Evolutionary conservation across 2,329 filamentous ascomycete species (phyloP), one percentile per base, ranked within the genome.

Genomic region (Diplodia corticola): DNA sequence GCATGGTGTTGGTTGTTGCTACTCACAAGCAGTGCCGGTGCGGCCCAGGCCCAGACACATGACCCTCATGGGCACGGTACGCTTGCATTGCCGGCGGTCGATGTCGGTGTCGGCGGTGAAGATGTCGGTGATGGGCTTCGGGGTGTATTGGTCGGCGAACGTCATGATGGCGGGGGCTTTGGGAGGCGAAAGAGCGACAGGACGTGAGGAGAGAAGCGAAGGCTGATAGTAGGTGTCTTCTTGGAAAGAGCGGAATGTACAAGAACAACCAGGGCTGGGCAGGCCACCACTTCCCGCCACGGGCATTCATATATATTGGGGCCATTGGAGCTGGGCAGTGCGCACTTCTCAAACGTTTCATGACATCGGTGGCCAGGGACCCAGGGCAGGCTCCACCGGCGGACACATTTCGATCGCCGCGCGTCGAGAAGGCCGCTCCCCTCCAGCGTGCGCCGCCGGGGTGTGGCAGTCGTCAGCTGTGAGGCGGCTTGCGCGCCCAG

Each of bases 41-140:
- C 89, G 84, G 65, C 88, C 88, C 20, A 91, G 82, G 53, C 89
- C 89, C 0, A 92, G 83, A 54, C 88, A 85, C 37, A 92, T 85
- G 54, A 92, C 86, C 74, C 86, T 86, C 89, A 92, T 91, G 37
- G 89, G 89, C 61, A 90, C 88, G 35, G 81, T 85, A 65, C 89
- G 87, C 67, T 82, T 84, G 76, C 87, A 88, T 80, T 87, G 80
- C 70, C 86, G 82, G 59, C 86, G 82, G 77, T 92, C 87, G 76
- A 91, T 89, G 73, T 87, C 85, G 49, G 87, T 90, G 73, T 90
- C 88, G 69, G 76, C 79, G 63, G 88, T 90, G 78, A 89, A 87
- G 73, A 87, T 79, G 74, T 87, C 85, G 61, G 85, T 87, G 48
- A 83, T 73, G 24, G 85, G 85, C 72, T 82, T 80, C 15, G 77